Base-by-base conservation (phyloP, 129 eudicot species). In the Chrysanthemum lavandulifolium region DNA sequence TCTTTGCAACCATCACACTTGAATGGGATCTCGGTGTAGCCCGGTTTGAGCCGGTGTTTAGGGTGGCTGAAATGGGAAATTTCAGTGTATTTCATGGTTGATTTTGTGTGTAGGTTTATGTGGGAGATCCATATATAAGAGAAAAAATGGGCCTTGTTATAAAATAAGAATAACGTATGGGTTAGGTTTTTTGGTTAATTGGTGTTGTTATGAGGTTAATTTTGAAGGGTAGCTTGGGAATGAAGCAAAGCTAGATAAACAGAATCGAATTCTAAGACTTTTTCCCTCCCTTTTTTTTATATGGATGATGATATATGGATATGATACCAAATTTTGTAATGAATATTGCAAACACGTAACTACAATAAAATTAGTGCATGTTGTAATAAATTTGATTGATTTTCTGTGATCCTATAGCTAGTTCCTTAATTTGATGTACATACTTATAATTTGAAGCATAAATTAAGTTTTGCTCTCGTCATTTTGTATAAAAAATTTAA, bases 1-100 rank as follows among this genome's bases (percentile, higher is more conserved):
- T 87, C 93, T 71, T 84, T 87, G 72, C 93, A 87, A 13, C 93
- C 93, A 65, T 87, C 93, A 29, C 89, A 87, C 72, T 80, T 77
- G 86, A 87, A 87, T 0, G 89, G 93, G 71, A 73, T 69, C 71
- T 82, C 87, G 3, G 83, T 80, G 84, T 79, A 84, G 71, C 83
- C 84, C 1, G 78, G 71, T 79, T 78, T 87, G 58, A 87, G 86
- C 80, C 65, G 71, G 80, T 87, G 93, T 47, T 84, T 75, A 29
- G 85, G 87, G 76, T 87, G 93, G 83, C 71, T 71, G 25, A 81
- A 81, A 64, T 81, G 84, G 55, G 84, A 81, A 5, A 81, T 57
- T 25, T 81, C 84, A 49, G 65, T 81, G 81, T 75, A 81, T 81
- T 81, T 81, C 84, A 81, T 81, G 69, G 56, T 76, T 73, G 73